Conservation (phyloP, 2,329 filamentous ascomycete species). For the Colletotrichum simmondsii region DNA sequence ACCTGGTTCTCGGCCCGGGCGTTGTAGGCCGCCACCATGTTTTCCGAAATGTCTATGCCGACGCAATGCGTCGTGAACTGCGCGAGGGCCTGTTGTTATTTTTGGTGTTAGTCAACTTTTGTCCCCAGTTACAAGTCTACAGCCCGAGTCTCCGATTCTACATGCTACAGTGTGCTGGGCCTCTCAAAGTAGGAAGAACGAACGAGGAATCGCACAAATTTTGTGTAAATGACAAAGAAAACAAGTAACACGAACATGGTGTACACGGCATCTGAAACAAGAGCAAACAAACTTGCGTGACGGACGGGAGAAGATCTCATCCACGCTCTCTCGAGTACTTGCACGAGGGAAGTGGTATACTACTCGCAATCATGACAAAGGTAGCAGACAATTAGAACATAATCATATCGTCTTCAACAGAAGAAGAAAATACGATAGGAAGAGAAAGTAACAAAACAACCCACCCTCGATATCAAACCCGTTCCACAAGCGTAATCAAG, state of each 20-base stretch:
- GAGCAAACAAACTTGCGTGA: not conserved
- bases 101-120: constrained; percentile 6
- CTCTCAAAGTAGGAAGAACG: not conserved
- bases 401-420: no score
- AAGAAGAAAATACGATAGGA: no score
- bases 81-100: constrained; percentile 62
- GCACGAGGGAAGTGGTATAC: not conserved
- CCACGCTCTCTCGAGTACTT: no score
- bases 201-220: not conserved
- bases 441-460: constrained; percentile 35
- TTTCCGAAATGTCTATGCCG: constrained; percentile 77
- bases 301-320: not conserved
- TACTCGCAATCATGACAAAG: not conserved
- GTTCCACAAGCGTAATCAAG: constrained; percentile 84
- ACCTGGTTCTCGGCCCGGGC: constrained; percentile 65
- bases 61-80: constrained; percentile 71
- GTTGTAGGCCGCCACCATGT: constrained; percentile 78
- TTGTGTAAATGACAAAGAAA: not conserved
- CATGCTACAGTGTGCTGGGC: not conserved
- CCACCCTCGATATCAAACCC: constrained; percentile 72
- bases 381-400: not conserved
- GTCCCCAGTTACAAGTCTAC: not conserved
- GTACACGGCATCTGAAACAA: not conserved
- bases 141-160: not conserved
- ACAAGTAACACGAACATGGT: not conserved